Base-by-base conservation (phyloP, 2,329 filamentous ascomycete genomes). In the Gnomoniopsis sp. region DNA sequence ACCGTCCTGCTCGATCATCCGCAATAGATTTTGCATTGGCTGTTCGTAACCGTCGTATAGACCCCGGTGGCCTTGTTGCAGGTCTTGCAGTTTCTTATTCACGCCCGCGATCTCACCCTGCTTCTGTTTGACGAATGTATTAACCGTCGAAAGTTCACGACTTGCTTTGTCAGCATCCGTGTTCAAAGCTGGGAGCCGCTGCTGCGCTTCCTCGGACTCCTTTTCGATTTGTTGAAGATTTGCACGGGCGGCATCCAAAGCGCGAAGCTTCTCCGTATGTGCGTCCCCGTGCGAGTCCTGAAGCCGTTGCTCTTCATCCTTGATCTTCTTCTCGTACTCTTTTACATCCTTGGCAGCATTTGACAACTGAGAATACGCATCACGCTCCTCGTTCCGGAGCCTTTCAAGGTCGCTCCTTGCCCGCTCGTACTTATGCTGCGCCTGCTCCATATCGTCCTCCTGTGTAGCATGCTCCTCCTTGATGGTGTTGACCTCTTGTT, bases 251-350 rank as follows among this genome's bases (percentile, higher is more conserved):
- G 83, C 75, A 22, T 86, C 77, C 3, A 89, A 77, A 66, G 88
- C 80, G 19, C 76, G 74, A 38, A 84, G 72, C 66, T 86, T 90
- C 62, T 80, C 77, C 10, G 83, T 77, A 67, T 89, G 85, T 23
- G 83, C 84, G 26, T 88, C 89, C 41, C 91, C 90, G 65, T 89
- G 88, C 2, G 85, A 81, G 48, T 86, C 82, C 47, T 84, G 80
- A 8, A 96, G 79, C 3, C 87, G 85, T 50, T 75, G 70, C 64
- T 83, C 77, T 68, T 90, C 87, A 3, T 79, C 76, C 2, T 69
- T 67, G 52, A 87, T 84, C 49, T 80, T 79, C 2, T 62, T 65
- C 60, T 83, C 73, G 41, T 77, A 74, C 0, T 75, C 70, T 53
- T 72, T 73, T 23, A 82, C 77, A 21, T 78, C 76, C 3, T 73